Percentiles rank a stretch among this genome's conserved stretches.
These are phyloP conservation scores for Trifolium subterraneum DNA, from an alignment of 306 rosid species.

Conservation along the genomic window DNA sequence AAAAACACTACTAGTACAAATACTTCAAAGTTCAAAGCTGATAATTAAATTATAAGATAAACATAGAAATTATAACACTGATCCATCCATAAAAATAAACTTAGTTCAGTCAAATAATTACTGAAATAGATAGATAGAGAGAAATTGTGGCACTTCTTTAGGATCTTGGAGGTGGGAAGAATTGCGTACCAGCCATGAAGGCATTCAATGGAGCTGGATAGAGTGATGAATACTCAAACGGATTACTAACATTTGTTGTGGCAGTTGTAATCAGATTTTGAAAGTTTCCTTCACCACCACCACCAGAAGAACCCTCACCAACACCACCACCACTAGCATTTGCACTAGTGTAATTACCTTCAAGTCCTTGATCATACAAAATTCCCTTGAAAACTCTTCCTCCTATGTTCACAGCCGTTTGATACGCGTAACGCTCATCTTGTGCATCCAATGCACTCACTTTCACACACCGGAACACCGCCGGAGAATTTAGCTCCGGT, in stretches of 20 bases:
- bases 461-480: conserved; percentile 85
- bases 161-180: conserved; percentile 94
- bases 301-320: conserved; percentile 67
- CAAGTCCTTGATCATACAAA: conserved; percentile 87
- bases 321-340: conserved; percentile 44
- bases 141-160: conserved; percentile 32
- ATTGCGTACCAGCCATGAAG: conserved; percentile 99
- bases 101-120: not conserved
- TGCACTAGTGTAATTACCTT: conserved; percentile 50
- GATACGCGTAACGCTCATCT: conserved; percentile 92
- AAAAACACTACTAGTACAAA: not conserved
- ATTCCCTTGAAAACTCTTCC: conserved; percentile 95
- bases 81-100: not conserved
- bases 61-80: conserved; percentile 34
- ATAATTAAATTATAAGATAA: not conserved
- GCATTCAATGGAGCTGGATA: conserved; percentile 85
- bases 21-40: not conserved
- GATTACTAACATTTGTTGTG: conserved; percentile 34
- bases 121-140: not conserved
- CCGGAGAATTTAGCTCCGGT: conserved; percentile 81
- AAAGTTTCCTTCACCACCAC: conserved; percentile 49
- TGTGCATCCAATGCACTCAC: conserved; percentile 84
- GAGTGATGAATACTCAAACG: conserved; percentile 68
- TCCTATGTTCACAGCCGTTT: conserved; percentile 92
- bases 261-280: conserved; percentile 54